These are phyloP conservation scores for Linanthus parryae DNA, from an alignment of 148 eudicot genomes.

Conservation along the genomic window DNA sequence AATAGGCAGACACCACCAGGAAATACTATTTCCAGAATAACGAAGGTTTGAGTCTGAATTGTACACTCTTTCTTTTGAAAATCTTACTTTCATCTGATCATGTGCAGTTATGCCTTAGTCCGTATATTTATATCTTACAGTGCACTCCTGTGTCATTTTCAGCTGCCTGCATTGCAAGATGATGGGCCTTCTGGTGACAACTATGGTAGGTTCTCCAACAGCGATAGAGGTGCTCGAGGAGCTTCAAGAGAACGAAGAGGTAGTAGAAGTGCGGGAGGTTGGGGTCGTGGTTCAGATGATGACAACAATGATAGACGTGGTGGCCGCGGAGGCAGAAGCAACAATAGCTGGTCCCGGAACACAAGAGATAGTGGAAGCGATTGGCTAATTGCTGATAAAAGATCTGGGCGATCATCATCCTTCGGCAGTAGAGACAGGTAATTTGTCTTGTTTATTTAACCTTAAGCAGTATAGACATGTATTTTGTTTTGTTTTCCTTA, in stretches of 20 bases:
- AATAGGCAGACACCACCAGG: conserved; percentile 72
- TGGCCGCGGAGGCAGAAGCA: conserved; percentile 36
- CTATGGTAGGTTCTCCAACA: conserved; percentile 73
- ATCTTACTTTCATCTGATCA: neutral
- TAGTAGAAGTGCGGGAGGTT: conserved; percentile 38
- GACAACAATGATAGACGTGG: conserved; percentile 35
- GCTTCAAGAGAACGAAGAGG: conserved; percentile 33
- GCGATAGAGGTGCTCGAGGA: conserved; percentile 50
- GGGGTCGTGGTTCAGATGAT: conserved; percentile 36
- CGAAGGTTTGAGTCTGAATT: conserved; percentile 41
- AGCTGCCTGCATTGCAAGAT: conserved; percentile 96
- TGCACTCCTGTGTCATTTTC: conserved; percentile 12
- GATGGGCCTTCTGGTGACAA: conserved; percentile 78
- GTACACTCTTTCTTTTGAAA: too few relatives aligned
- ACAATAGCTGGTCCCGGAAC: conserved; percentile 40
- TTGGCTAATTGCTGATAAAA: conserved; percentile 54
- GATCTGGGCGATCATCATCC: conserved; percentile 50
- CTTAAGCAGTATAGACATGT: neutral
- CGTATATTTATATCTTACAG: neutral
- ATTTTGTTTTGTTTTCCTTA: neutral
- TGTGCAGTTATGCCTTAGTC: neutral
- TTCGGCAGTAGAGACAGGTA: conserved; percentile 77
- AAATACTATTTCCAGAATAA: conserved; percentile 67
- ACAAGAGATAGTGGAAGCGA: conserved; percentile 56
- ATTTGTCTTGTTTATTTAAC: neutral